Conservation (phyloP, 192 early-diverging fungal genomes). For the Allomyces arbusculus region DNA sequence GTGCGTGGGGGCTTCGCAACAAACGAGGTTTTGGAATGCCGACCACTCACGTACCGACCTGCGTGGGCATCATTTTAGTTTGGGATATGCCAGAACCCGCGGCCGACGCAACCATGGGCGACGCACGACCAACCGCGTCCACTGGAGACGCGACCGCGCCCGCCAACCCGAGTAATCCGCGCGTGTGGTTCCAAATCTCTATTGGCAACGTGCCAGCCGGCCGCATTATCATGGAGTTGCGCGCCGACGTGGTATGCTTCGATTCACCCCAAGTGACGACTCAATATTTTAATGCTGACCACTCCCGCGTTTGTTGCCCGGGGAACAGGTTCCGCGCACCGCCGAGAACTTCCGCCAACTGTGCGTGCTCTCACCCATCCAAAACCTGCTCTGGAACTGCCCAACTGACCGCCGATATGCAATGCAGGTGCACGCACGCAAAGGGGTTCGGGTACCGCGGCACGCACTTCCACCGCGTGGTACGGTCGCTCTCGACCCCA, state of each 20-base stretch:
- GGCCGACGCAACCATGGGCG: too few relatives aligned
- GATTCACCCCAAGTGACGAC: background rate
- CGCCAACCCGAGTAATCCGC: constrained; percentile 5
- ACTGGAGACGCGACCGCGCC: too few relatives aligned
- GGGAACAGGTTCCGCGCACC: background rate
- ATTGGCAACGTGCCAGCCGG: constrained; percentile 16
- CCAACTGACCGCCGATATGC: background rate
- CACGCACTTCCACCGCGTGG: constrained; percentile 64
- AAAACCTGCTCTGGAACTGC: background rate
- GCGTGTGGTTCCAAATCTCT: constrained; percentile 17
- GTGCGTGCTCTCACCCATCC: background rate
- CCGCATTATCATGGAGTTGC: constrained; percentile 13
- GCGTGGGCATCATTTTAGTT: too few relatives aligned
- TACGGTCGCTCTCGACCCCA: constrained; percentile 6
- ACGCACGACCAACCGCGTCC: too few relatives aligned
- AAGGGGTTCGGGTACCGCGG: constrained; percentile 31
- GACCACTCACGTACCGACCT: too few relatives aligned
- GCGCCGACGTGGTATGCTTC: constrained; percentile 1
- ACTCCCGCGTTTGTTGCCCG: too few relatives aligned
- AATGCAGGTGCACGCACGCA: constrained; percentile 1
- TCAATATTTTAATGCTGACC: too few relatives aligned
- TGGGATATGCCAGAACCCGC: too few relatives aligned
- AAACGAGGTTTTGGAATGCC: too few relatives aligned
- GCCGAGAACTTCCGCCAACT: background rate
- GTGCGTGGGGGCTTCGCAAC: too few relatives aligned